These are phyloP conservation scores for Paramarasmius palmivorus DNA, from an alignment of 1,284 basidiomycete genomes.

Conservation along the genomic window DNA sequence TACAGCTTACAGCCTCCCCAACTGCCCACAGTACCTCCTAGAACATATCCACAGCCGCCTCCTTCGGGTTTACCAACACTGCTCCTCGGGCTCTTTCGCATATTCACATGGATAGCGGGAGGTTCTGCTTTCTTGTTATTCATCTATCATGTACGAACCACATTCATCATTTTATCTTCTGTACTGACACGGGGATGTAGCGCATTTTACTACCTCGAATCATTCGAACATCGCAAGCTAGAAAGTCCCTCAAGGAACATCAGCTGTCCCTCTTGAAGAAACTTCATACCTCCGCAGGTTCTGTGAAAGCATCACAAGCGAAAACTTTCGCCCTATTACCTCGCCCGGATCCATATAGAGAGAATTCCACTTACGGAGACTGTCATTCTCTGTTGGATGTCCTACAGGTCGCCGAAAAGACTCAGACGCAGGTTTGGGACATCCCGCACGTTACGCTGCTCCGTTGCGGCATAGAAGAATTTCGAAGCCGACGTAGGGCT, in stretches of 20 bases:
- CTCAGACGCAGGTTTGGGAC: slow-evolving; percentile 31
- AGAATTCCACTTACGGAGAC: slow-evolving; percentile 44
- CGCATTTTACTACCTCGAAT: slow-evolving; percentile 69
- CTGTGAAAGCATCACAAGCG: slow-evolving; percentile 52
- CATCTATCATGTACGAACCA: slow-evolving; percentile 58
- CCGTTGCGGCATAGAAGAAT: slow-evolving; percentile 59
- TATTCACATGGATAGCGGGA: slow-evolving; percentile 69
- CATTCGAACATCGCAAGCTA: slow-evolving; percentile 54
- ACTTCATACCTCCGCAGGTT: slow-evolving; percentile 51
- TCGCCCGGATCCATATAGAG: slow-evolving; percentile 45
- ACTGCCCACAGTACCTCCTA: slow-evolving; percentile 61
- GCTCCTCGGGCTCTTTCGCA: slow-evolving; percentile 56
- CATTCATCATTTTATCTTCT: background rate
- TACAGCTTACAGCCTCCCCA: slow-evolving; percentile 42
- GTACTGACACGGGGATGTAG: slow-evolving; percentile 34
- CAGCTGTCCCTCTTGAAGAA: slow-evolving; percentile 54
- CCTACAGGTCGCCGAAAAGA: slow-evolving; percentile 27
- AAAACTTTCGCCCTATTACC: slow-evolving; percentile 59
- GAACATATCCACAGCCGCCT: slow-evolving; percentile 69
- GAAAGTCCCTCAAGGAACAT: slow-evolving; percentile 58
- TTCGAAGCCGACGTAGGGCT: slow-evolving; percentile 31
- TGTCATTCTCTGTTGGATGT: slow-evolving; percentile 53
- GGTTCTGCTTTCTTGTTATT: slow-evolving; percentile 57
- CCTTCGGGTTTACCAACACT: slow-evolving; percentile 71
- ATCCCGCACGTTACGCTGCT: slow-evolving; percentile 56